Evolutionary conservation across 176 grass and related monocot genomes (phyloP).

Genomic region (Coix lacrymajobi): DNA sequence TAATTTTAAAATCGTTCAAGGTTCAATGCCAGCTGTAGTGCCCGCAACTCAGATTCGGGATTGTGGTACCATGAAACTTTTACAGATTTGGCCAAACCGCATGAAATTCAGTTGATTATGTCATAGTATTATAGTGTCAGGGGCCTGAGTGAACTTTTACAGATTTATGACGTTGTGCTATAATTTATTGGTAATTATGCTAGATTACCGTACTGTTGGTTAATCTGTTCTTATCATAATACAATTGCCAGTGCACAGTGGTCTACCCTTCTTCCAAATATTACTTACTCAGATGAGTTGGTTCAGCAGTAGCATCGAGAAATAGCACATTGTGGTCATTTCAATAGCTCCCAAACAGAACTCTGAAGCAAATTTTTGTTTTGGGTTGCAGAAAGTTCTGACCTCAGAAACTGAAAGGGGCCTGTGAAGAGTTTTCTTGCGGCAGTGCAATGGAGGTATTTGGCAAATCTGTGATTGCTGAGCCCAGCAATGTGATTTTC

Average conservation of each 20-base stretch:
- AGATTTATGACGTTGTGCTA: not conserved
- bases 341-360: conserved; percentile 34
- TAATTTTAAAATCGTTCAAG: not conserved
- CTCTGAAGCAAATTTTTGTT: conserved; percentile 66
- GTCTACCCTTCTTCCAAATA: not conserved
- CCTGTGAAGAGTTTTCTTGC: conserved; percentile 26
- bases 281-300: conserved; percentile 1
- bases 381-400: conserved; percentile 79
- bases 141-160: not conserved
- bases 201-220: not conserved
- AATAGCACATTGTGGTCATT: conserved; percentile 4
- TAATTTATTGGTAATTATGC: not conserved
- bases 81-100: not conserved
- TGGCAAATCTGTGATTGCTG: conserved; percentile 89
- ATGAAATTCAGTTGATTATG: not conserved
- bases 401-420: conserved; percentile 25
- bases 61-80: not conserved
- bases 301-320: conserved; percentile 2
- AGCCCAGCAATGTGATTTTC: conserved; percentile 98
- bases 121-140: not conserved
- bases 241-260: not conserved
- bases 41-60: not conserved
- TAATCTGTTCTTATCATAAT: not conserved
- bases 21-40: conserved; percentile 4
- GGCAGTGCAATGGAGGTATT: conserved; percentile 82